These are phyloP conservation scores for Leccinum barrowsii DNA, from an alignment of 768 basidiomycete species.

Conservation along the genomic window DNA sequence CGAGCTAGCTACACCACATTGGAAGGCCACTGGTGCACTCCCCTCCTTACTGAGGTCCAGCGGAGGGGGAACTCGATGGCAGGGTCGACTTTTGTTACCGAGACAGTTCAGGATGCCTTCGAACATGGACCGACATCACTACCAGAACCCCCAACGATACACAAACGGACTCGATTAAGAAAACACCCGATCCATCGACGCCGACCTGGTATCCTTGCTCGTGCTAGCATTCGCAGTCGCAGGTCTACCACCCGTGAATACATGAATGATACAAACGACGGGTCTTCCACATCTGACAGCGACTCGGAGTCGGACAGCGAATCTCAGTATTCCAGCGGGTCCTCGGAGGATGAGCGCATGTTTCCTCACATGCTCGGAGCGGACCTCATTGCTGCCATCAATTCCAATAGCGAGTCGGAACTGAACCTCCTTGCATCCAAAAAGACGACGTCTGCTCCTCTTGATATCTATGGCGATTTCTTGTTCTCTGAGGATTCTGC, in stretches of 20 bases:
- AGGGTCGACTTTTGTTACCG: background rate
- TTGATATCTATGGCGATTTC: constrained; percentile 6
- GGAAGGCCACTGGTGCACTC: constrained; percentile 1
- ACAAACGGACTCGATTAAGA: background rate
- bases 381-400: constrained; percentile 27
- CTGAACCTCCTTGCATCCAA: constrained; percentile 9
- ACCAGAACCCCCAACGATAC: background rate
- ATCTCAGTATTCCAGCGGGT: constrained; percentile 19
- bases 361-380: constrained; percentile 25
- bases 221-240: constrained; percentile 22
- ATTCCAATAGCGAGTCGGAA: constrained; percentile 25
- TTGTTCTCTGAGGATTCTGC: constrained; percentile 16
- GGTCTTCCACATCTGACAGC: constrained; percentile 14
- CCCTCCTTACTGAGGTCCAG: background rate
- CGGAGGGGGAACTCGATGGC: background rate
- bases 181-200: background rate
- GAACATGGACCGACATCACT: background rate
- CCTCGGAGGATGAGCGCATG: constrained; percentile 18
- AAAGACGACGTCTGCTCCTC: background rate
- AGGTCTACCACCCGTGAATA: constrained; percentile 1
- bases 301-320: constrained; percentile 16
- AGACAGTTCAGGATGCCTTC: background rate
- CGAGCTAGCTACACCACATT: background rate
- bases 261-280: background rate
- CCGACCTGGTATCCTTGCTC: constrained; percentile 16